Percentiles rank a stretch among this genome's conserved stretches.
Evolutionary conservation across 352 stramenopile genomes (phyloP).

Genomic region (Globisporangium splendens): DNA sequence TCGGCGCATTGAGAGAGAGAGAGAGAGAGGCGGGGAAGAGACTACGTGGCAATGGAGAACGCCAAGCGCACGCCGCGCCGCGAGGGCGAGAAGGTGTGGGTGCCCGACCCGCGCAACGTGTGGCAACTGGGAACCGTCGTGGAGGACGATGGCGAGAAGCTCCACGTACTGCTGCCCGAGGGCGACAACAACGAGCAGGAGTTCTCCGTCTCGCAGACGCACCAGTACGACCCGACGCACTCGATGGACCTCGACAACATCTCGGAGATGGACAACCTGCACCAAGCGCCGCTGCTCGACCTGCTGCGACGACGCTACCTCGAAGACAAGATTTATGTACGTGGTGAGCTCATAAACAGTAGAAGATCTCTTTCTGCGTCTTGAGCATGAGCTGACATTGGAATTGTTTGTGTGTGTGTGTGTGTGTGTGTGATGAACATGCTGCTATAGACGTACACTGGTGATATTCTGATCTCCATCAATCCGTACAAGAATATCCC

Average conservation of each 20-base stretch:
- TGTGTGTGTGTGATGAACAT: too few species aligned
- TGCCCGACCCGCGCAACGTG: slow-evolving; percentile 78
- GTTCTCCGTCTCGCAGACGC: slow-evolving; percentile 76
- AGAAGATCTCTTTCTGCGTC: too few species aligned
- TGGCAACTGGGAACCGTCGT: slow-evolving; percentile 85
- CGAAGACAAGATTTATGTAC: slow-evolving; percentile 90
- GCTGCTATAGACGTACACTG: slow-evolving; percentile 91
- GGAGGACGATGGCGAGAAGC: slow-evolving; percentile 81
- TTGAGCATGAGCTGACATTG: too few species aligned
- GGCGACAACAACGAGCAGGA: slow-evolving; percentile 73
- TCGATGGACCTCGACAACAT: slow-evolving; percentile 87
- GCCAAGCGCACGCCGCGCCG: slow-evolving; percentile 54
- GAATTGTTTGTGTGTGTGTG: slow-evolving; percentile 1
- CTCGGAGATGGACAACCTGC: slow-evolving; percentile 93
- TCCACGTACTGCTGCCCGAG: slow-evolving; percentile 80
- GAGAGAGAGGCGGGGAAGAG: too few species aligned
- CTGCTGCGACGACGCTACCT: slow-evolving; percentile 84
- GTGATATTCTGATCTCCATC: slow-evolving; percentile 95
- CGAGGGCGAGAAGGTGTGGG: slow-evolving; percentile 88
- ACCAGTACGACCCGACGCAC: slow-evolving; percentile 90
- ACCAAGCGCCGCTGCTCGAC: slow-evolving; percentile 89
- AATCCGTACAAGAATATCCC: slow-evolving; percentile 96
- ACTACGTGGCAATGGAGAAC: slow-evolving; percentile 15
- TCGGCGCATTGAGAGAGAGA: too few species aligned
- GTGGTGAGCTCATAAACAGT: slow-evolving; percentile 6